These are phyloP conservation scores for Arthrinium puccinioides DNA, from an alignment of 2,329 filamentous ascomycete species.

Conservation along the genomic window DNA sequence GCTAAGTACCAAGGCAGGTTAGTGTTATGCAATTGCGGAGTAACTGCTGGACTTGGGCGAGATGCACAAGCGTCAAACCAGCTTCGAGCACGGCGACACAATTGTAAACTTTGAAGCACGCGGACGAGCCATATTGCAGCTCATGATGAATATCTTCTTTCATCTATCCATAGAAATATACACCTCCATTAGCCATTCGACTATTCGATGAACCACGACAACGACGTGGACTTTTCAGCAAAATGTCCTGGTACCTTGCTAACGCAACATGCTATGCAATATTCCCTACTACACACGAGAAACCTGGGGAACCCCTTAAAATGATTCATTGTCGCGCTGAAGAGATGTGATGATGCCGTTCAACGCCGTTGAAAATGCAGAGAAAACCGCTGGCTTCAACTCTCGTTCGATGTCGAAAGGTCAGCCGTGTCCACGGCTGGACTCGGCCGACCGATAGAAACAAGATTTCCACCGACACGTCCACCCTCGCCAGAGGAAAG, in stretches of 20 bases:
- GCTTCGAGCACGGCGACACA: too few relatives aligned
- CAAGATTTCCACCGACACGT: background rate
- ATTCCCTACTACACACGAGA: background rate
- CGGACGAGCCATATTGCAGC: too few relatives aligned
- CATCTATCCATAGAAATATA: background rate
- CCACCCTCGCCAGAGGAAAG: background rate
- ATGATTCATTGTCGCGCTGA: too few relatives aligned
- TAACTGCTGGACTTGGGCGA: too few relatives aligned
- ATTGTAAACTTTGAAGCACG: too few relatives aligned
- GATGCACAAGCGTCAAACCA: too few relatives aligned
- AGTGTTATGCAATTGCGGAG: too few relatives aligned
- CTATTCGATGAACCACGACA: too few relatives aligned
- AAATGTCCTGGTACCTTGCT: background rate
- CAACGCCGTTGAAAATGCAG: slow-evolving; percentile 2
- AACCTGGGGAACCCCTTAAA: background rate
- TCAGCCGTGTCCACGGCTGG: background rate
- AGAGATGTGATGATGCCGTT: background rate
- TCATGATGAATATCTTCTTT: too few relatives aligned
- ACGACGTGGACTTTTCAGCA: background rate
- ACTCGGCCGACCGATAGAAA: background rate
- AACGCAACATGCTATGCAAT: background rate
- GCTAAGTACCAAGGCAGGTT: too few relatives aligned
- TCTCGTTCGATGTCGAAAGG: background rate
- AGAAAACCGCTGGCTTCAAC: slow-evolving; percentile 1
- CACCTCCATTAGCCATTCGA: background rate